Evolutionary conservation across 108 stramenopile genomes (phyloP).

Genomic region (Skeletonema menzelii): DNA sequence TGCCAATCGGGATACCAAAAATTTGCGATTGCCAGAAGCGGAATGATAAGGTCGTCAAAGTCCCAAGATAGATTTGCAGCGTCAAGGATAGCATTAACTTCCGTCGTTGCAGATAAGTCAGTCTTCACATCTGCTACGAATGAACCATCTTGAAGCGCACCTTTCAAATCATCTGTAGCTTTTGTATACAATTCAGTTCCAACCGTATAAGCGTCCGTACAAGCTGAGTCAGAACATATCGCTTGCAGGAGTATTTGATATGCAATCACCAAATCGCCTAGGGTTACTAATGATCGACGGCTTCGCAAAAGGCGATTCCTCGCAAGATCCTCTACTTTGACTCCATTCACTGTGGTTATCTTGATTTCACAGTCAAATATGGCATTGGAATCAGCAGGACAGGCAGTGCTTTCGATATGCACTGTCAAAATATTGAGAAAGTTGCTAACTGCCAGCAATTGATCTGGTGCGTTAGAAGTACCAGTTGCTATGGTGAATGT

Average conservation of each 20-base stretch:
- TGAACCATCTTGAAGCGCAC: neutral
- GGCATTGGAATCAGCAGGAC: neutral
- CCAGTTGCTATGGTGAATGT: neutral
- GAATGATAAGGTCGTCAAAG: neutral
- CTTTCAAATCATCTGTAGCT: neutral
- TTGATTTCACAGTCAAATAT: no score
- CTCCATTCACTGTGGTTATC: neutral
- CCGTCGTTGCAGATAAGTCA: neutral
- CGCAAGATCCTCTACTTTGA: neutral
- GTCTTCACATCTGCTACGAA: neutral
- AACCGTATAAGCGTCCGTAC: neutral
- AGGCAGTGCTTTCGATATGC: neutral
- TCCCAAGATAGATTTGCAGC: neutral
- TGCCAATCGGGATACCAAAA: neutral
- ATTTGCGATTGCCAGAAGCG: neutral
- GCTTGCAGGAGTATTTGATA: neutral
- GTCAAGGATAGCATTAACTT: neutral
- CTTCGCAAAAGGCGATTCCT: neutral
- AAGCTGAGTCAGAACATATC: neutral
- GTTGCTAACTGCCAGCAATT: neutral
- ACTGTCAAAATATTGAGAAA: neutral
- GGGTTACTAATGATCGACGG: no score
- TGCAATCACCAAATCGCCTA: neutral
- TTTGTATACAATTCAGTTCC: neutral
- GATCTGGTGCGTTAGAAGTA: no score